These are phyloP conservation scores for Priceomyces medius DNA, from an alignment of 805 yeast species.

Conservation along the genomic window DNA sequence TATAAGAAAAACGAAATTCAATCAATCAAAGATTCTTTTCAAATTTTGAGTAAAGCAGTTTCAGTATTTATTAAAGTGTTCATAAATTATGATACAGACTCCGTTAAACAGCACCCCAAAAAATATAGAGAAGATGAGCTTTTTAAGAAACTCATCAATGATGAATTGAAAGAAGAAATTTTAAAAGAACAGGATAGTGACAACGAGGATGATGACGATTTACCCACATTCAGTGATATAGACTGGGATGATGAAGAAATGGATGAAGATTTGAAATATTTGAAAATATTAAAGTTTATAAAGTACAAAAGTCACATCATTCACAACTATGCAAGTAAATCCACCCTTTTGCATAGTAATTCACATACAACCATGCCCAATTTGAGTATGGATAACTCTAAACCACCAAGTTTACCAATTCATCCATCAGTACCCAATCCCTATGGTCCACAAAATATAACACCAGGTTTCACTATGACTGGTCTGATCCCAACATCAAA, in stretches of 20 bases:
- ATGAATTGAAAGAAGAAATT: constrained; percentile 39
- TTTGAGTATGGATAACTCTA: neutral
- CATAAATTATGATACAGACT: constrained; percentile 36
- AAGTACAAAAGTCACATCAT: constrained; percentile 32
- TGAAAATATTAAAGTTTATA: constrained; percentile 41
- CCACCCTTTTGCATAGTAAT: neutral
- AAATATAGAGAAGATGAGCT: constrained; percentile 34
- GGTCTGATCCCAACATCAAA: constrained; percentile 17
- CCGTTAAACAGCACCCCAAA: constrained; percentile 15
- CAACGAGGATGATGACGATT: constrained; percentile 25
- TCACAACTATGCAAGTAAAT: constrained; percentile 4
- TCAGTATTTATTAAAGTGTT: constrained; percentile 36
- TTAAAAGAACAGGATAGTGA: constrained; percentile 33
- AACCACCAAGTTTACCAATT: neutral
- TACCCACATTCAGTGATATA: constrained; percentile 23
- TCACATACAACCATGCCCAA: constrained; percentile 7
- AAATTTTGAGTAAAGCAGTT: constrained; percentile 24
- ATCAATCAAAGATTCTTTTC: constrained; percentile 16
- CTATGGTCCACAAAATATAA: constrained; percentile 2
- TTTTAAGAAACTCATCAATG: constrained; percentile 37
- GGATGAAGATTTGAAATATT: constrained; percentile 47
- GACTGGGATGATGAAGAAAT: constrained; percentile 50
- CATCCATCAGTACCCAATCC: constrained; percentile 1
- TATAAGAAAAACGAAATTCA: constrained; percentile 25
- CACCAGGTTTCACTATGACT: constrained; percentile 4